Conservation (phyloP, 2,329 filamentous ascomycete genomes). For the Lasiodiplodia hormozganensis region DNA sequence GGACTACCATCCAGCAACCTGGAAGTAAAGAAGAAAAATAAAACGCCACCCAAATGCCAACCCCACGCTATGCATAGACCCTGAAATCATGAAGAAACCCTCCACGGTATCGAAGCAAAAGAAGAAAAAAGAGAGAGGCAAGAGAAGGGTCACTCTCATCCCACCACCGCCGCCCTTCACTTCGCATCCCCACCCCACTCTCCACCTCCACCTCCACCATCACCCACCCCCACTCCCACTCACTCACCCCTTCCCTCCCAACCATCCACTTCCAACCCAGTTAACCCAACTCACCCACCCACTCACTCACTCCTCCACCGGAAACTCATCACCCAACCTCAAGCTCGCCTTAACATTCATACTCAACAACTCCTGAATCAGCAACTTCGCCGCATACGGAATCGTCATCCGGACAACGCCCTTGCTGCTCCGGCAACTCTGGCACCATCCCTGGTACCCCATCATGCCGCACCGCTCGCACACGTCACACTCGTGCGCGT, state of each 20-base stretch:
- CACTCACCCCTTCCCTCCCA: neutral
- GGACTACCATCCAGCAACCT: too few species aligned
- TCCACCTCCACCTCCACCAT: too few species aligned
- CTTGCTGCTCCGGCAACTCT: conserved; percentile 85
- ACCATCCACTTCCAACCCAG: neutral
- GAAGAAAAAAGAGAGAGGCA: too few species aligned
- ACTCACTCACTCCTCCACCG: conserved; percentile 43
- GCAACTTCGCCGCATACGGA: conserved; percentile 94
- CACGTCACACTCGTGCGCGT: conserved; percentile 89
- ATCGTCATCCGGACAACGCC: conserved; percentile 92
- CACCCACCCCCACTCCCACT: too few species aligned
- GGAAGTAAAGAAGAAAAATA: neutral
- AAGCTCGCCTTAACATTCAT: conserved; percentile 98
- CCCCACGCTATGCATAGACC: neutral
- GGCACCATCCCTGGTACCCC: conserved; percentile 93
- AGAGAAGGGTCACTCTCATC: too few species aligned
- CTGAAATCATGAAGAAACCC: neutral
- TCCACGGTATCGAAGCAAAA: too few species aligned
- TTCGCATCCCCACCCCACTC: too few species aligned
- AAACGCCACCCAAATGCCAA: neutral
- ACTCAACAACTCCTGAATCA: conserved; percentile 94
- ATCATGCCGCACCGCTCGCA: conserved; percentile 95
- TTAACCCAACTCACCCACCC: too few species aligned
- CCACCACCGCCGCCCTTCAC: too few species aligned
- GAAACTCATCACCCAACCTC: conserved; percentile 93